These are phyloP conservation scores for Leishmania major DNA, from an alignment of 208 protist genomes.

Conservation along the genomic window DNA sequence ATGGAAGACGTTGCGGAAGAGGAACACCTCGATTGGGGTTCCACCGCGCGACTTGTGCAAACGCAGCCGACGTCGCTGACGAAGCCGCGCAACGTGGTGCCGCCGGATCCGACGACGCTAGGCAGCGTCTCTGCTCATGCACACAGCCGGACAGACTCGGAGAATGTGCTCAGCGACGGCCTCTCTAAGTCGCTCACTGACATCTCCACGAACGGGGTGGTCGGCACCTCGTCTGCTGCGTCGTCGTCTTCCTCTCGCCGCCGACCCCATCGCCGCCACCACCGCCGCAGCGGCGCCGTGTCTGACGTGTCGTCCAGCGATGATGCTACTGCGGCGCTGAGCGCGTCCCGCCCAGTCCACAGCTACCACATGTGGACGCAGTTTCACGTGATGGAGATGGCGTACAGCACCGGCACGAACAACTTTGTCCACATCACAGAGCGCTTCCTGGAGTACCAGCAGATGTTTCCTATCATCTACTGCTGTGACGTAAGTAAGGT, in stretches of 20 bases:
- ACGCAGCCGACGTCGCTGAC: constrained; percentile 5
- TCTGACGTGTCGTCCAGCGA: background rate
- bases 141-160: constrained; percentile 11
- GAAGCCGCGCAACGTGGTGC: constrained; percentile 20
- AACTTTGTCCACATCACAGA: constrained; percentile 67
- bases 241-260: constrained; percentile 24
- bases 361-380: constrained; percentile 61
- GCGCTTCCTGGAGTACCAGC: constrained; percentile 55
- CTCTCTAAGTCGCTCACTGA: constrained; percentile 16
- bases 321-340: constrained; percentile 3
- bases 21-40: constrained; percentile 73
- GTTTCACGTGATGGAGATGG: constrained; percentile 69
- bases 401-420: constrained; percentile 51
- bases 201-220: background rate
- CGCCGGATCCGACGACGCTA: constrained; percentile 16
- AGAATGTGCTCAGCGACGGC: constrained; percentile 14
- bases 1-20: constrained; percentile 68
- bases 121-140: background rate
- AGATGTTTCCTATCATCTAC: constrained; percentile 65
- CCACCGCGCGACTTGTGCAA: constrained; percentile 28
- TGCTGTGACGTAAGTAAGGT: constrained; percentile 43
- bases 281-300: constrained; percentile 19
- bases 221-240: background rate
- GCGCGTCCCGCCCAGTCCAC: constrained; percentile 27
- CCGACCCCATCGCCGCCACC: constrained; percentile 22